Conservation (phyloP, 495 filamentous ascomycete species). For the Lophiotrema nucula region DNA sequence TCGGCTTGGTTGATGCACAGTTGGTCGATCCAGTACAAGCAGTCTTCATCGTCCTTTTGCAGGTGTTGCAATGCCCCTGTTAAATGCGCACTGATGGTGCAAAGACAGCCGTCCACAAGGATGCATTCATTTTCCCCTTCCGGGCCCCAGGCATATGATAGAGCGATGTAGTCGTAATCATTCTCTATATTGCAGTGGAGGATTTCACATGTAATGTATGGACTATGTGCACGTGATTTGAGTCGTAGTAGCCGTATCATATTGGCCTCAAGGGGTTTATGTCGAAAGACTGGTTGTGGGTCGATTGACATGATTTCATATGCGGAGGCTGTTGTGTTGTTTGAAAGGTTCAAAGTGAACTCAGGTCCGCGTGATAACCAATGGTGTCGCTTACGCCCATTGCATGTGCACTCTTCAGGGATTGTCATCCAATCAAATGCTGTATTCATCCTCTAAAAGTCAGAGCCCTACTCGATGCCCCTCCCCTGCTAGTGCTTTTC, state of each 20-base stretch:
- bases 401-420: no score
- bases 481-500: no score
- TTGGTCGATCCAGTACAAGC: slow-evolving; percentile 22
- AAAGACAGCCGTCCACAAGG: not conserved
- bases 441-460: no score
- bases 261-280: not conserved
- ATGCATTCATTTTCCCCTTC: not conserved
- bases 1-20: slow-evolving; percentile 39
- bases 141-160: not conserved
- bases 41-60: not conserved
- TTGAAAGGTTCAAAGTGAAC: not conserved
- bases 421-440: no score
- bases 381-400: no score
- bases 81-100: not conserved
- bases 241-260: not conserved
- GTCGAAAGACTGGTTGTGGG: not conserved
- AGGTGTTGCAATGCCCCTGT: not conserved
- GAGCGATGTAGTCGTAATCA: not conserved
- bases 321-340: not conserved
- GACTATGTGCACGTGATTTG: not conserved
- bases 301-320: not conserved
- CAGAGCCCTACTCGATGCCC: no score
- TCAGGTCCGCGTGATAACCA: not conserved
- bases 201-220: not conserved
- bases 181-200: not conserved